Percentiles rank a stretch among this genome's conserved stretches.
phyloP scores from a whole-genome alignment of 1,284 basidiomycete genomes.

The Inonotus hispidus region DNA sequence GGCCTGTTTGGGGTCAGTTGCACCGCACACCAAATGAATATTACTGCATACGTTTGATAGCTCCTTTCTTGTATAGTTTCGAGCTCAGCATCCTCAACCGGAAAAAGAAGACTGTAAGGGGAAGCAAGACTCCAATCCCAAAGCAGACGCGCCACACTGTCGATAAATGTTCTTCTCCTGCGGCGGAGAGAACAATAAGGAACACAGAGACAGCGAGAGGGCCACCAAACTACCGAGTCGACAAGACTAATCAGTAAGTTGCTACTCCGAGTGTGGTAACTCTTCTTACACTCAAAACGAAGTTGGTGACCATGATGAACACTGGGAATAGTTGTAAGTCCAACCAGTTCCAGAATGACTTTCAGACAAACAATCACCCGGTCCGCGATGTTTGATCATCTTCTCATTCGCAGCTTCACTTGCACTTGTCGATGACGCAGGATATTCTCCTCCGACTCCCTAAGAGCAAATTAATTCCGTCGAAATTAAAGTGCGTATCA shows the following conservation, averaged over 20 bases:
- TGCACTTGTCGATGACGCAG: slow-evolving; percentile 62
- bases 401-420: slow-evolving; percentile 73
- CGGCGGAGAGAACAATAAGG: slow-evolving; percentile 64
- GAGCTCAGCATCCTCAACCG: slow-evolving; percentile 69
- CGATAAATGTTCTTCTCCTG: slow-evolving; percentile 56
- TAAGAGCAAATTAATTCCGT: slow-evolving; percentile 21
- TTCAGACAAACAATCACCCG: slow-evolving; percentile 34
- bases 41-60: slow-evolving; percentile 50
- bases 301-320: slow-evolving; percentile 75
- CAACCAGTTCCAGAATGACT: slow-evolving; percentile 6
- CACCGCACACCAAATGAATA: not conserved
- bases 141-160: slow-evolving; percentile 78
- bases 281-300: slow-evolving; percentile 46
- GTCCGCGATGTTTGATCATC: slow-evolving; percentile 54
- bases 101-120: slow-evolving; percentile 67
- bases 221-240: slow-evolving; percentile 49
- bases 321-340: slow-evolving; percentile 28
- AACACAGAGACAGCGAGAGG: slow-evolving; percentile 69
- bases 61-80: slow-evolving; percentile 57
- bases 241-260: slow-evolving; percentile 22
- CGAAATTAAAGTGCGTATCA: not conserved
- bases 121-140: slow-evolving; percentile 65
- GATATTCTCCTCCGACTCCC: slow-evolving; percentile 78
- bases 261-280: slow-evolving; percentile 9
- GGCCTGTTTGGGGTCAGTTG: slow-evolving; percentile 30